Evolutionary conservation across 768 basidiomycete genomes (phyloP).

Genomic region (Boletus rufocinnamomeus): DNA sequence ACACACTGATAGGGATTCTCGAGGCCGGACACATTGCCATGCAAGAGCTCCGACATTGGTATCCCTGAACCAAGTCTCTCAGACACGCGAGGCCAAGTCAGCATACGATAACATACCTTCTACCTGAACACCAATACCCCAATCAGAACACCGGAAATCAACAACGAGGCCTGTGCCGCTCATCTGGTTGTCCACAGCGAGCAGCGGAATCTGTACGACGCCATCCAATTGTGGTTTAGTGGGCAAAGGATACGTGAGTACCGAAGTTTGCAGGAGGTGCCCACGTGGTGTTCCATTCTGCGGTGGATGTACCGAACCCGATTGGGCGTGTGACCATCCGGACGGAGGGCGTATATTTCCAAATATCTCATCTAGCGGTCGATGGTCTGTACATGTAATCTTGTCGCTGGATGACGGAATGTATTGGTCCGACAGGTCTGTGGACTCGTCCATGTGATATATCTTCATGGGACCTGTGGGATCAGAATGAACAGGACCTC

Average conservation of each 20-base stretch:
- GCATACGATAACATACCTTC: constrained; percentile 17
- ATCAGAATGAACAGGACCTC: not conserved
- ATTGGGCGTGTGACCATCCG: not conserved
- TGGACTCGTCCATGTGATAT: not conserved
- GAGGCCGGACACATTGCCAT: constrained; percentile 22
- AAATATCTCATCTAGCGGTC: constrained; percentile 32
- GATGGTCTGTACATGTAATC: constrained; percentile 30
- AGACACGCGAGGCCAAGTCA: not conserved
- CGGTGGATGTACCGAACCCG: not conserved
- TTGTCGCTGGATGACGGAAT: constrained; percentile 32
- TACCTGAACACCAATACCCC: constrained; percentile 24
- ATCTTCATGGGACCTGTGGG: not conserved
- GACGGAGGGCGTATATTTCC: constrained; percentile 5
- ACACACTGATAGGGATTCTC: constrained; percentile 23
- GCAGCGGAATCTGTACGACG: constrained; percentile 23
- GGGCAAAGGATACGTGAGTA: constrained; percentile 24
- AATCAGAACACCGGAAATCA: constrained; percentile 24
- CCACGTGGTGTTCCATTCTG: constrained; percentile 7
- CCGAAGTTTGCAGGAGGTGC: not conserved
- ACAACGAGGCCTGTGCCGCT: constrained; percentile 23
- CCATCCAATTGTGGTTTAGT: constrained; percentile 24
- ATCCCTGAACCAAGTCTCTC: constrained; percentile 16
- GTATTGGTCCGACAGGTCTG: constrained; percentile 23
- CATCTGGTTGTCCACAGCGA: constrained; percentile 26
- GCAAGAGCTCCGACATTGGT: constrained; percentile 29